phyloP scores from a whole-genome alignment of 257 asterid genomes.

The Plantago ovata region DNA sequence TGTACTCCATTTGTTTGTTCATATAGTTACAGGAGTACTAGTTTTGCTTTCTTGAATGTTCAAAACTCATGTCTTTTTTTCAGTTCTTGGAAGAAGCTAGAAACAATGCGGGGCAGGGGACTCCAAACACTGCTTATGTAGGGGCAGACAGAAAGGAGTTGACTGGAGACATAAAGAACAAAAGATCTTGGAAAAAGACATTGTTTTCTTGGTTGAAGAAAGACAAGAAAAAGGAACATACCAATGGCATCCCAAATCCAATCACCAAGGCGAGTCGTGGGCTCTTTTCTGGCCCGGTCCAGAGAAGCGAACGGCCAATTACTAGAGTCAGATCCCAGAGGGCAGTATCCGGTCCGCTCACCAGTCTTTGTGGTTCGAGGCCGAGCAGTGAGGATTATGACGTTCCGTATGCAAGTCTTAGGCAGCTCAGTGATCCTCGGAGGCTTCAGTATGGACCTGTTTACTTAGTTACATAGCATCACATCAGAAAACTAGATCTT shows the following conservation, averaged over 20 bases:
- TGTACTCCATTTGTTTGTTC: background rate
- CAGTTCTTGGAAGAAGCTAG: slow-evolving; percentile 78
- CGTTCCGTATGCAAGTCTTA: slow-evolving; percentile 60
- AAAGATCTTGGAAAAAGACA: slow-evolving; percentile 65
- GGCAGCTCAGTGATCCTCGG: slow-evolving; percentile 30
- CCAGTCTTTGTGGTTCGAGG: slow-evolving; percentile 30
- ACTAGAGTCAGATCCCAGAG: slow-evolving; percentile 22
- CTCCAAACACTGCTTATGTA: slow-evolving; percentile 6
- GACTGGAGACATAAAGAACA: slow-evolving; percentile 34
- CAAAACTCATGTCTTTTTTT: background rate
- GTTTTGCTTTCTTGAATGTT: background rate
- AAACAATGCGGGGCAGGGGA: slow-evolving; percentile 24
- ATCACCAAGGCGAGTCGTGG: slow-evolving; percentile 32
- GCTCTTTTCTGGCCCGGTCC: slow-evolving; percentile 49
- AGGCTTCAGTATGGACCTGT: slow-evolving; percentile 62
- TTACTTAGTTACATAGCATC: slow-evolving; percentile 61
- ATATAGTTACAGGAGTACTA: slow-evolving; percentile 5
- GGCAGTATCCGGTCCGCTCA: slow-evolving; percentile 56
- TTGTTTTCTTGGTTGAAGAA: slow-evolving; percentile 60
- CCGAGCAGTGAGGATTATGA: slow-evolving; percentile 31
- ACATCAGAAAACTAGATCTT: background rate
- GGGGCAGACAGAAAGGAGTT: slow-evolving; percentile 25
- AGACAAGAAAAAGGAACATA: slow-evolving; percentile 39
- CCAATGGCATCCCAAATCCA: slow-evolving; percentile 17
- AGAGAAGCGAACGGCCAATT: slow-evolving; percentile 13